These are phyloP conservation scores for Malassezia sp. DNA, from an alignment of 1,284 basidiomycete genomes.

Conservation along the genomic window DNA sequence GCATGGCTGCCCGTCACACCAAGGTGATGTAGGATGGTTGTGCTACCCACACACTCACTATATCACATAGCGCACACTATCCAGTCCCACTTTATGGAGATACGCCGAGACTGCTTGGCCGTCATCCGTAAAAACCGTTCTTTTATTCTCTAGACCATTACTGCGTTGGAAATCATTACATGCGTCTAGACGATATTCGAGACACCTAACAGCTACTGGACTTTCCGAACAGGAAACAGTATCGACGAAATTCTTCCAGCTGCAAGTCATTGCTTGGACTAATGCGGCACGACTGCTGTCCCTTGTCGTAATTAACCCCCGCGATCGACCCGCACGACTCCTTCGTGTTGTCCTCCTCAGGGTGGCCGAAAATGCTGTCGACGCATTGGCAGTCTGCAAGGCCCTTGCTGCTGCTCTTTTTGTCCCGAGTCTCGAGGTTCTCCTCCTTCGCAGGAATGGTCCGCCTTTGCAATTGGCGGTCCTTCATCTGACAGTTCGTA, in stretches of 20 bases:
- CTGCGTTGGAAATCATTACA: too few relatives aligned
- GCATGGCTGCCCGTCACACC: too few relatives aligned
- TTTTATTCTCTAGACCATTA: too few relatives aligned
- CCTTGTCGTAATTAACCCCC: background rate
- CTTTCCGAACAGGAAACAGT: background rate
- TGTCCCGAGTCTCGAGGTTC: background rate
- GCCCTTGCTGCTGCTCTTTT: too few relatives aligned
- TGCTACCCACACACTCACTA: too few relatives aligned
- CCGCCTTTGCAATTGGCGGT: background rate
- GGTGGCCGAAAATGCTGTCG: background rate
- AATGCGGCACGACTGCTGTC: background rate
- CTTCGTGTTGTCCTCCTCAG: background rate
- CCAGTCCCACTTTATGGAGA: too few relatives aligned
- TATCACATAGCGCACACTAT: too few relatives aligned
- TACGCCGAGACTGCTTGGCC: too few relatives aligned
- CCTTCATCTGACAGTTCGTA: background rate
- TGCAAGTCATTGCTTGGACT: background rate
- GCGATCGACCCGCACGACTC: background rate
- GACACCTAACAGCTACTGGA: background rate
- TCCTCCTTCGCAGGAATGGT: background rate
- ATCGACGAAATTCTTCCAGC: background rate
- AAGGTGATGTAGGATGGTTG: too few relatives aligned
- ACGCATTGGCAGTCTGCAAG: background rate
- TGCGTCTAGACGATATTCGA: too few relatives aligned
- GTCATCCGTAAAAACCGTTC: too few relatives aligned